These are phyloP conservation scores for Fusarium sambucinum DNA, from an alignment of 2,329 filamentous ascomycete genomes.

Conservation along the genomic window DNA sequence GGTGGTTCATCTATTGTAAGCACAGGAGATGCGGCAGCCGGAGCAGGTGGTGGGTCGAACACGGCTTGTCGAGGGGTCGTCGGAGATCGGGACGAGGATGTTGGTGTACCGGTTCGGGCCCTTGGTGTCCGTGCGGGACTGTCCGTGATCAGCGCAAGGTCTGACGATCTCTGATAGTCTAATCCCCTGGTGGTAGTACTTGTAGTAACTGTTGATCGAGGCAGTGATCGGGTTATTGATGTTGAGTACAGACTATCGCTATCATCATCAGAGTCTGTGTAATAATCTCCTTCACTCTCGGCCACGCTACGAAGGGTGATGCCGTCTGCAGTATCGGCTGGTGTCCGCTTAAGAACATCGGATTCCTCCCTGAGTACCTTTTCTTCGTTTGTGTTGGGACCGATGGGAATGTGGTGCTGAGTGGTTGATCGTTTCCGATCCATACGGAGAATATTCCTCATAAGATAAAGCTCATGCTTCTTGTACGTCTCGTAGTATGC, in stretches of 20 bases:
- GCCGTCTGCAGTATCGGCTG: slow-evolving; percentile 47
- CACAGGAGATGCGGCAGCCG: slow-evolving; percentile 4
- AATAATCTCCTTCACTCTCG: slow-evolving; percentile 46
- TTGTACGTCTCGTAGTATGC: slow-evolving; percentile 61
- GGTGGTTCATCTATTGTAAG: slow-evolving; percentile 48
- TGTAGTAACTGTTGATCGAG: slow-evolving; percentile 27
- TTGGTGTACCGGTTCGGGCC: slow-evolving; percentile 37
- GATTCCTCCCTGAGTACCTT: slow-evolving; percentile 52
- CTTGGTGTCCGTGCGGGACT: slow-evolving; percentile 39
- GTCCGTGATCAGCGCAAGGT: slow-evolving; percentile 31
- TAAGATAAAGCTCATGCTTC: slow-evolving; percentile 57
- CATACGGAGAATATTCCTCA: slow-evolving; percentile 53
- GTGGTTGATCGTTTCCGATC: slow-evolving; percentile 40
- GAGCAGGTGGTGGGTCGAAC: slow-evolving; percentile 17
- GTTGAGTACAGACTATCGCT: slow-evolving; percentile 44
- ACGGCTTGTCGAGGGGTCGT: slow-evolving; percentile 39
- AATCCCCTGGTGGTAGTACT: slow-evolving; percentile 25
- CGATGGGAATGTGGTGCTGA: slow-evolving; percentile 41
- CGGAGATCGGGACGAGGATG: slow-evolving; percentile 38
- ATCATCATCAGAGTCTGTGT: slow-evolving; percentile 44
- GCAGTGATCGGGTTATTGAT: slow-evolving; percentile 31
- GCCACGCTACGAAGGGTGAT: slow-evolving; percentile 50
- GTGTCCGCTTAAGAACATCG: slow-evolving; percentile 48
- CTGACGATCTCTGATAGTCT: slow-evolving; percentile 30
- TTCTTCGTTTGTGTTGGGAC: slow-evolving; percentile 49